phyloP scores from a whole-genome alignment of 2,329 filamentous ascomycete species.

The Fusarium sp. region DNA sequence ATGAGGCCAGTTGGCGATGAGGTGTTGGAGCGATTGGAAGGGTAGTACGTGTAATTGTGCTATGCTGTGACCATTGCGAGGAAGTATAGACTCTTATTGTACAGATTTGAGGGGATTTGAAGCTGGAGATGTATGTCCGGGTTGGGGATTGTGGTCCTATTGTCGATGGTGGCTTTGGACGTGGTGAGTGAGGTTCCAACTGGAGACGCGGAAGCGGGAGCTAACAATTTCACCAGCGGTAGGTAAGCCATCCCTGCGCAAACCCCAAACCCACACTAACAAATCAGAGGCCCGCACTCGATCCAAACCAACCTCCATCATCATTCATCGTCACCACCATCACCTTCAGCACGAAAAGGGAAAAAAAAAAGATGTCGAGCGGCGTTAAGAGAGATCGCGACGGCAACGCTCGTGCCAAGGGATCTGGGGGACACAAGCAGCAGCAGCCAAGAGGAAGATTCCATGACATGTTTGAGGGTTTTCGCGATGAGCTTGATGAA shows the following conservation, averaged over 20 bases:
- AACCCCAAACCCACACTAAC: conserved; percentile 27
- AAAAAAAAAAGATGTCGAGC: conserved; percentile 16
- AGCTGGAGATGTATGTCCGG: conserved; percentile 1
- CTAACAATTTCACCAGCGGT: conserved; percentile 38
- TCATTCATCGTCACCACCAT: conserved; percentile 36
- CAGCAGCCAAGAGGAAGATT: conserved; percentile 59
- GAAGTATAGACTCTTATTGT: not conserved
- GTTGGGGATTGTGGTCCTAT: conserved; percentile 20
- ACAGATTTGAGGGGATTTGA: not conserved
- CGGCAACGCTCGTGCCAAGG: conserved; percentile 61
- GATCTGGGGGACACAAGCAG: conserved; percentile 39
- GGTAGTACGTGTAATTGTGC: not conserved
- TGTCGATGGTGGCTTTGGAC: conserved; percentile 21
- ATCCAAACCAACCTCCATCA: conserved; percentile 32
- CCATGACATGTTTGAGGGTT: conserved; percentile 84
- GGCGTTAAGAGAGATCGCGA: conserved; percentile 50
- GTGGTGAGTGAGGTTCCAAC: conserved; percentile 25
- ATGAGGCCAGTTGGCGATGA: conserved; percentile 45
- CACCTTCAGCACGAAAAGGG: not conserved
- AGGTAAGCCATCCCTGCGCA: conserved; percentile 29
- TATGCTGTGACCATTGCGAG: conserved; percentile 30
- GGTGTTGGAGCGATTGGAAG: conserved; percentile 19
- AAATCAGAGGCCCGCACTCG: conserved; percentile 34
- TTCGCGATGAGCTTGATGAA: conserved; percentile 89
- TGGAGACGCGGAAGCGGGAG: conserved; percentile 16